Percentiles rank a stretch among this genome's conserved stretches.
Evolutionary conservation across 1,284 basidiomycete species (phyloP).

Genomic region (Moniliophthora roreri): DNA sequence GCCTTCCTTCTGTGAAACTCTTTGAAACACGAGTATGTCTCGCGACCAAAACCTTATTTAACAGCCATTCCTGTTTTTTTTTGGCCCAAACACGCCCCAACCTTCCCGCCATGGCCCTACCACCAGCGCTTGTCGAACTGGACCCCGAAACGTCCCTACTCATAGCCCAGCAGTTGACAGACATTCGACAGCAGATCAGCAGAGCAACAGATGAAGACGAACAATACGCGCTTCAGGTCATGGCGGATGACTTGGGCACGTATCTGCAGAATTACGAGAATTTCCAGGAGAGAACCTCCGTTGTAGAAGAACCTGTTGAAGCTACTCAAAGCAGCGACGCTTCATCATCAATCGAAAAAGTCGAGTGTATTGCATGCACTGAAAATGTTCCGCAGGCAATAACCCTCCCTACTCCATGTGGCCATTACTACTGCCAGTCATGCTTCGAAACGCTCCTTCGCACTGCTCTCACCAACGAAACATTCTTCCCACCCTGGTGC

Average conservation of each 20-base stretch:
- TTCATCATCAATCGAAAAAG: too few relatives aligned
- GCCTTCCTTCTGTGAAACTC: too few relatives aligned
- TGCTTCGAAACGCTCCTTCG: too few relatives aligned
- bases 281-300: background rate
- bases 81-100: background rate
- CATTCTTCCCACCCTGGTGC: background rate
- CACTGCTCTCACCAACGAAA: too few relatives aligned
- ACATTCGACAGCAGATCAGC: constrained; percentile 13
- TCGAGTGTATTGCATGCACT: background rate
- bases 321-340: too few relatives aligned
- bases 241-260: constrained; percentile 11
- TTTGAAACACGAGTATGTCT: too few relatives aligned
- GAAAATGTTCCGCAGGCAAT: background rate
- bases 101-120: background rate
- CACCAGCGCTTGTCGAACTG: constrained; percentile 8
- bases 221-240: constrained; percentile 8
- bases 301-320: background rate
- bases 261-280: background rate
- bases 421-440: too few relatives aligned
- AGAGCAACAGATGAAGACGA: constrained; percentile 2
- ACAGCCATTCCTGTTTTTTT: background rate
- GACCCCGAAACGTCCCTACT: constrained; percentile 32
- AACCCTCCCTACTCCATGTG: background rate
- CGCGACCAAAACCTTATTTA: too few relatives aligned
- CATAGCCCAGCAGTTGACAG: constrained; percentile 32